Conservation (phyloP, 371 early-diverging fungal species). For the Haplosporangium sp. region DNA sequence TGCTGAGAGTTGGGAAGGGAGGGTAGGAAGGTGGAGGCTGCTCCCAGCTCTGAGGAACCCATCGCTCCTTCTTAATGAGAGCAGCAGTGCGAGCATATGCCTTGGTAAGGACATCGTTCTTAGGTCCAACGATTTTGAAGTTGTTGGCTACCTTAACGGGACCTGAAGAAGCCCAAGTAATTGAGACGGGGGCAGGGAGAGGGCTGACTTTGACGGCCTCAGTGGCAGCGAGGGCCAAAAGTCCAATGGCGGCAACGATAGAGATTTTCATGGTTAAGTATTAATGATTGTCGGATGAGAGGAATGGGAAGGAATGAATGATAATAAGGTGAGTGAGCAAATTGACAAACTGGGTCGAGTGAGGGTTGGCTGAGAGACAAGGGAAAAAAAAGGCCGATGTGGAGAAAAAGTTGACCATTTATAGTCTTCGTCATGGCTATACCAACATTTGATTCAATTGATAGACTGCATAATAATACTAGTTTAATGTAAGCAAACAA, state of each 20-base stretch:
- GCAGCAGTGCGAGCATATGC: conserved; percentile 40
- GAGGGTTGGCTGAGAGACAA: conserved; percentile 51
- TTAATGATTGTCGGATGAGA: background rate
- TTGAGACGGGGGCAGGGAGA: conserved; percentile 43
- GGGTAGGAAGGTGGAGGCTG: conserved; percentile 23
- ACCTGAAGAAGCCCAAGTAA: conserved; percentile 43
- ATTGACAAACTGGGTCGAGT: conserved; percentile 8
- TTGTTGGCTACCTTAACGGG: conserved; percentile 49
- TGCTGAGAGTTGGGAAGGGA: conserved; percentile 29
- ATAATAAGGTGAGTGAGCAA: background rate
- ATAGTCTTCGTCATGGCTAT: conserved; percentile 12
- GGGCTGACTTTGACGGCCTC: conserved; percentile 56
- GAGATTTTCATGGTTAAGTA: conserved; percentile 42
- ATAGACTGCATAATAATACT: no score
- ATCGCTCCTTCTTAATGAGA: conserved; percentile 44
- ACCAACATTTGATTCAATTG: background rate
- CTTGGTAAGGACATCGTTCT: conserved; percentile 40
- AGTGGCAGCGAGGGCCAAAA: conserved; percentile 48
- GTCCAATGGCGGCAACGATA: conserved; percentile 52
- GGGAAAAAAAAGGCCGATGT: conserved; percentile 25
- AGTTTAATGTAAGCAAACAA: background rate
- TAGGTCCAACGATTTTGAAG: conserved; percentile 47
- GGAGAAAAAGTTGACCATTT: conserved; percentile 19
- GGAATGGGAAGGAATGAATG: conserved; percentile 1
- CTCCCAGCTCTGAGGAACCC: conserved; percentile 49